These are phyloP conservation scores for Blakeslea trispora DNA, from an alignment of 371 early-diverging fungal genomes.

Conservation along the genomic window DNA sequence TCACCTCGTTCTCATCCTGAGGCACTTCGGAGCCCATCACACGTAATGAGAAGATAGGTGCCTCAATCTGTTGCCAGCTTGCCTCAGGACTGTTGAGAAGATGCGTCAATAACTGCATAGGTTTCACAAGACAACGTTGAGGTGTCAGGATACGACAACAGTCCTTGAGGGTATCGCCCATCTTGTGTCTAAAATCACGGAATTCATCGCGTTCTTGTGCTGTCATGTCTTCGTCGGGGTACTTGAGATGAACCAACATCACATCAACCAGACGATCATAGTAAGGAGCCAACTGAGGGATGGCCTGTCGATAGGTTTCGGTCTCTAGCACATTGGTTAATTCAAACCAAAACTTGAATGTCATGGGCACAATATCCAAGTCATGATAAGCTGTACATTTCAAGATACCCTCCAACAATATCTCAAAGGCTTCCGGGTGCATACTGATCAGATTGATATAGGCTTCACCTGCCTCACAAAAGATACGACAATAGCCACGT, in stretches of 20 bases:
- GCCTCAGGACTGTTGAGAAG: conserved; percentile 32
- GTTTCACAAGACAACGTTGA: conserved; percentile 71
- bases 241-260: conserved; percentile 81
- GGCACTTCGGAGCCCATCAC: conserved; percentile 88
- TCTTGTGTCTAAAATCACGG: conserved; percentile 90
- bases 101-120: conserved; percentile 51
- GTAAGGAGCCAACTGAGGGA: conserved; percentile 61
- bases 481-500: conserved; percentile 79
- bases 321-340: conserved; percentile 69
- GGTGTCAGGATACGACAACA: conserved; percentile 83
- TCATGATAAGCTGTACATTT: conserved; percentile 68
- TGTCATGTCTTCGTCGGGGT: conserved; percentile 76
- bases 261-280: conserved; percentile 76
- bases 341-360: conserved; percentile 87
- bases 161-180: conserved; percentile 97
- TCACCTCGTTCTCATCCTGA: conserved; percentile 65
- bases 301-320: conserved; percentile 43
- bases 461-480: conserved; percentile 85
- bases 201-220: conserved; percentile 93
- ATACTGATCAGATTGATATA: conserved; percentile 73
- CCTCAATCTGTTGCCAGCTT: conserved; percentile 94
- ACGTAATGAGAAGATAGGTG: conserved; percentile 89
- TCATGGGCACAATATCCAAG: conserved; percentile 75
- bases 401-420: conserved; percentile 75
- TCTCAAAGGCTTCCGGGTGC: conserved; percentile 64